Evolutionary conservation across 108 stramenopile species (phyloP).

Genomic region (Aurantiochytrium sp.): DNA sequence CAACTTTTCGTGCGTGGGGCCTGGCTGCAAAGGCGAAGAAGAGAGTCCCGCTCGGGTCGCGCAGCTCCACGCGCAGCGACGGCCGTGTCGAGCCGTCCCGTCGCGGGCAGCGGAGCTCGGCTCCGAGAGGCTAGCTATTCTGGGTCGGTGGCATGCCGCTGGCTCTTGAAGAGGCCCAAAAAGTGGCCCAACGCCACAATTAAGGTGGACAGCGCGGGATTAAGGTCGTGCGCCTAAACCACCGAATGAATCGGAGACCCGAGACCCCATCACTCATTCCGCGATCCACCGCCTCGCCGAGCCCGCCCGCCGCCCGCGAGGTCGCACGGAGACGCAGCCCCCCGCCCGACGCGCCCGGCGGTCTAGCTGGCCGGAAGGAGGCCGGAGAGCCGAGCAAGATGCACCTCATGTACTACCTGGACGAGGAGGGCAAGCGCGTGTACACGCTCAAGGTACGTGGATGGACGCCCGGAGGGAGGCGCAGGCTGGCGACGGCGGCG

Average conservation of each 20-base stretch:
- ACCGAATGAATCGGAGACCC: neutral
- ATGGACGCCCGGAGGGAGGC: too few relatives aligned
- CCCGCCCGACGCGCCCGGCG: neutral
- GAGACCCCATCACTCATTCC: neutral
- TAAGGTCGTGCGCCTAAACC: neutral
- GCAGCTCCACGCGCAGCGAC: too few relatives aligned
- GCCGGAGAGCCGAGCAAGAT: slow-evolving; percentile 47
- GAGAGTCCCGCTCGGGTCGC: too few relatives aligned
- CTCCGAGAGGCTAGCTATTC: neutral
- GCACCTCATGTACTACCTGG: slow-evolving; percentile 98
- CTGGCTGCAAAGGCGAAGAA: too few relatives aligned
- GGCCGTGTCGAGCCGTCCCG: too few relatives aligned
- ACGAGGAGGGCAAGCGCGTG: slow-evolving; percentile 82
- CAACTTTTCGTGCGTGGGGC: too few relatives aligned
- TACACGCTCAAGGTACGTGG: slow-evolving; percentile 91
- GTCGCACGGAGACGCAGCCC: too few relatives aligned
- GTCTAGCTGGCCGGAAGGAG: neutral
- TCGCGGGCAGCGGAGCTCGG: too few relatives aligned
- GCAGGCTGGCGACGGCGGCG: neutral
- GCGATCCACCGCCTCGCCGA: too few relatives aligned
- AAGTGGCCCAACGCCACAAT: neutral
- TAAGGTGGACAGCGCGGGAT: neutral
- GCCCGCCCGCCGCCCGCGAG: too few relatives aligned
- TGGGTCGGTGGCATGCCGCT: neutral
- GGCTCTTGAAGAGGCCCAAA: neutral